These are phyloP conservation scores for Knufia petricola DNA, from an alignment of 2,329 filamentous ascomycete species.

Conservation along the genomic window DNA sequence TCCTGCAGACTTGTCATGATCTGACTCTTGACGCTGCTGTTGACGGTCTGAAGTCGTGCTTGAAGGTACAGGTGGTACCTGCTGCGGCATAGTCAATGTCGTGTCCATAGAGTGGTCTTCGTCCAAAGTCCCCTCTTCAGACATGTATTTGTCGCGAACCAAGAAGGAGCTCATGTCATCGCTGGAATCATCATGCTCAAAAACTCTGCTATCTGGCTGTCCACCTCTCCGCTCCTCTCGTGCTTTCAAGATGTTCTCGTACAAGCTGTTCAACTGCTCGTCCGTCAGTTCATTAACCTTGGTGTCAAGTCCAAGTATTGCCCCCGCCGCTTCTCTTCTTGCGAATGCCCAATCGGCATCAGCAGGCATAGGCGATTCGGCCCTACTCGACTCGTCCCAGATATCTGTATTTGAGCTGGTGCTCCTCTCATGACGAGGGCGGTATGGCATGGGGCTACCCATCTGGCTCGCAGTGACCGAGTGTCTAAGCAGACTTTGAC, in stretches of 20 bases:
- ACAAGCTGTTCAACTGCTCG: constrained; percentile 84
- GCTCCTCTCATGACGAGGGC: constrained; percentile 66
- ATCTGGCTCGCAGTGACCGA: constrained; percentile 59
- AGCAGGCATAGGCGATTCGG: constrained; percentile 67
- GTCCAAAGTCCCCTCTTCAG: constrained; percentile 84
- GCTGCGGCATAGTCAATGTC: constrained; percentile 73
- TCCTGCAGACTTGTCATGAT: constrained; percentile 66
- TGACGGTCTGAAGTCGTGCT: neutral
- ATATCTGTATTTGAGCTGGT: constrained; percentile 72
- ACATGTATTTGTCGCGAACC: constrained; percentile 87
- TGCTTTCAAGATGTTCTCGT: constrained; percentile 86
- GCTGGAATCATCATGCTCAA: constrained; percentile 63
- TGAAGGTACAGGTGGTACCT: neutral
- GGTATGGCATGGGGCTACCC: constrained; percentile 51
- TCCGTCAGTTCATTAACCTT: constrained; percentile 84
- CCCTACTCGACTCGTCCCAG: constrained; percentile 61
- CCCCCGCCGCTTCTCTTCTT: constrained; percentile 81
- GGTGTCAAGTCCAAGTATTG: constrained; percentile 80
- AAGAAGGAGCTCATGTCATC: constrained; percentile 85
- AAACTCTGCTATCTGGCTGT: constrained; percentile 44
- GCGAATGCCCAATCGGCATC: constrained; percentile 95
- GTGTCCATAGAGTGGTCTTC: constrained; percentile 87
- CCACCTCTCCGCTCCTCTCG: constrained; percentile 75
- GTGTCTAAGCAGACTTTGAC: constrained; percentile 66
- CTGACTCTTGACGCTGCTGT: constrained; percentile 45